These are phyloP conservation scores for Melanopsichium pennsylvanicum DNA, from an alignment of 1,284 basidiomycete genomes.

Conservation along the genomic window DNA sequence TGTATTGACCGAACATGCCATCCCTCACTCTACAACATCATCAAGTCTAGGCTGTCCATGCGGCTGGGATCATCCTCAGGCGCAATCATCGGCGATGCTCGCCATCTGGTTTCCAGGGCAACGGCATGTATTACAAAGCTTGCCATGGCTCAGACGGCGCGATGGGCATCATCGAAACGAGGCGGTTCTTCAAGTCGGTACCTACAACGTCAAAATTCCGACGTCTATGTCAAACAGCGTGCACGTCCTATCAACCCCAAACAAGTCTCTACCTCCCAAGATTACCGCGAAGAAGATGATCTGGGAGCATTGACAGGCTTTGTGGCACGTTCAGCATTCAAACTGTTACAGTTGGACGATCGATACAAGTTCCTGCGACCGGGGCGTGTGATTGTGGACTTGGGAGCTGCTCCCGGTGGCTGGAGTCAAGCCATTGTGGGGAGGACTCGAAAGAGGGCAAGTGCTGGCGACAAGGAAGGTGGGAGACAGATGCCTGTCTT, in stretches of 20 bases:
- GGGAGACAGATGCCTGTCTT: conserved; percentile 19
- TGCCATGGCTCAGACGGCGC: neutral
- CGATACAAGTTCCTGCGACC: conserved; percentile 47
- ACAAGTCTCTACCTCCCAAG: neutral
- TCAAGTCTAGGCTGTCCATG: neutral
- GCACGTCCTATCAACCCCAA: neutral
- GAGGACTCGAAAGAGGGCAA: conserved; percentile 6
- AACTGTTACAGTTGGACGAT: conserved; percentile 52
- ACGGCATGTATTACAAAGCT: neutral
- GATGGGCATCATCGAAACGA: conserved; percentile 29
- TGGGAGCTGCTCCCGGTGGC: conserved; percentile 60
- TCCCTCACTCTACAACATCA: neutral
- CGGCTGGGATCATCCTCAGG: no score
- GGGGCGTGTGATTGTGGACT: conserved; percentile 49
- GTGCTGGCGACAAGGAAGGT: neutral
- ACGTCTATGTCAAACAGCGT: conserved; percentile 40
- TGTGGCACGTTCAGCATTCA: conserved; percentile 57
- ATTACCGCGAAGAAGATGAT: conserved; percentile 1
- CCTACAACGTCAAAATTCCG: conserved; percentile 36
- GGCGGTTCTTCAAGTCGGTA: conserved; percentile 39
- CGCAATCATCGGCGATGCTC: neutral
- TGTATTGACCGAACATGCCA: neutral
- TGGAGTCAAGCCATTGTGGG: conserved; percentile 56
- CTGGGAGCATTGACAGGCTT: conserved; percentile 12
- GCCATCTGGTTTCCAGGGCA: neutral